Base-by-base conservation (phyloP, 148 eudicot genomes). In the Vaccinium vitisidaea region DNA sequence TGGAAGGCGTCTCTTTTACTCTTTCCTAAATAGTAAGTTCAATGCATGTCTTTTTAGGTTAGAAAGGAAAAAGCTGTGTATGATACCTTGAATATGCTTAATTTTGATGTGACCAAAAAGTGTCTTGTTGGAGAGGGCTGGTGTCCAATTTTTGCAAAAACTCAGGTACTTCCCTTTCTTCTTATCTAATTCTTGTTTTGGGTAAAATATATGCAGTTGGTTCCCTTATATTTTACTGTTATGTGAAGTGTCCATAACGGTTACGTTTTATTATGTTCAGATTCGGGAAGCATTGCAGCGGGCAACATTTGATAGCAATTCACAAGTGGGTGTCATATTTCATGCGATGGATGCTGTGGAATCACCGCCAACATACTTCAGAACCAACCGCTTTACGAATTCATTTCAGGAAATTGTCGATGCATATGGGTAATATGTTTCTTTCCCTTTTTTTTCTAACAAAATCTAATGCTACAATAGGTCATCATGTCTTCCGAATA, bases 91-190 rank as follows among this genome's bases (percentile, higher is more conserved):
- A 97, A 97, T 90, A 95, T 97, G 99, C 93, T 95, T 85, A 97
- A 94, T 86, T 97, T 97, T 89, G 99, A 97, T 84, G 99, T 97
- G 67, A 97, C 99, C 74, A 97, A 95, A 88, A 97, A 97, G 86
- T 97, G 99, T 91, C 97, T 97, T 84, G 98, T 97, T 83, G 99
- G 99, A 77, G 99, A 97, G 87, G 99, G 98, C 81, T 97, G 99
- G 99, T 97, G 99, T 86, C 99, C 99, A 79, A 77, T 94, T 87
- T 93, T 94, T 84, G 98, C 98, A 84, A 95, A 93, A 90, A 12
- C 88, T 59, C 92, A 92, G 99, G 99, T 97, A 88, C 77, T 52
- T 48, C 48, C 8, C 53, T 61, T 36, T 83, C 53, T 75, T 56
- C 49, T 71, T 36, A 30, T 43, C 23, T 25, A n/a, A 16, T 69